Conservation (phyloP, 2,329 filamentous ascomycete genomes). For the Albophoma yamanashiensis region DNA sequence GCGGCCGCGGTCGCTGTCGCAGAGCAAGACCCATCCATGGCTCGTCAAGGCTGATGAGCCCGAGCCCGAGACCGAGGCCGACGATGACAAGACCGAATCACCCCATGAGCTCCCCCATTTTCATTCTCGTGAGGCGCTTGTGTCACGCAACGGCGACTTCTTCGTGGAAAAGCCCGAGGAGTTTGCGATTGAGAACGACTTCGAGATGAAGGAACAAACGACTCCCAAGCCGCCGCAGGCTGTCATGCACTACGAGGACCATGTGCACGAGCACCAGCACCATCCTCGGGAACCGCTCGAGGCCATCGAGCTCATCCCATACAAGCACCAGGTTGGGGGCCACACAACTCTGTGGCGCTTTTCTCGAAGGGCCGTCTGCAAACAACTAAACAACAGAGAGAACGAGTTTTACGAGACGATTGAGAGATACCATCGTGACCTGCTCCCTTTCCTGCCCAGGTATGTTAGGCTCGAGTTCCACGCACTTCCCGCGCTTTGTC, state of each 20-base stretch:
- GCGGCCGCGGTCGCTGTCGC: constrained; percentile 33
- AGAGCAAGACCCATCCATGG: constrained; percentile 36
- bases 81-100: constrained; percentile 13
- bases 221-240: constrained; percentile 22
- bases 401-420: constrained; percentile 98
- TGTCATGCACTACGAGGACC: constrained; percentile 33
- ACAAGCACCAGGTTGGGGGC: constrained; percentile 93
- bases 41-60: constrained; percentile 45
- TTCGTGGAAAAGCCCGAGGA: constrained; percentile 25
- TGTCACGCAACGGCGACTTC: constrained; percentile 18
- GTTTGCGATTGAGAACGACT: constrained; percentile 30
- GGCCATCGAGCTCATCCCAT: constrained; percentile 92
- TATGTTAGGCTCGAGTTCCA: constrained; percentile 24
- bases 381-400: constrained; percentile 94
- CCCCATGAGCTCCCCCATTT: constrained; percentile 12
- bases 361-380: constrained; percentile 89
- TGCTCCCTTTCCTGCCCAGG: constrained; percentile 86
- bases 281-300: constrained; percentile 56
- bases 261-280: constrained; percentile 41
- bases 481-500: background rate
- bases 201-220: constrained; percentile 22
- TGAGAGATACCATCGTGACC: constrained; percentile 79
- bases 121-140: constrained; percentile 18
- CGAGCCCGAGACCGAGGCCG: constrained; percentile 13
- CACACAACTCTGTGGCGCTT: constrained; percentile 96